Evolutionary conservation across 495 filamentous ascomycete genomes (phyloP).

Genomic region (Extremus antarcticus): DNA sequence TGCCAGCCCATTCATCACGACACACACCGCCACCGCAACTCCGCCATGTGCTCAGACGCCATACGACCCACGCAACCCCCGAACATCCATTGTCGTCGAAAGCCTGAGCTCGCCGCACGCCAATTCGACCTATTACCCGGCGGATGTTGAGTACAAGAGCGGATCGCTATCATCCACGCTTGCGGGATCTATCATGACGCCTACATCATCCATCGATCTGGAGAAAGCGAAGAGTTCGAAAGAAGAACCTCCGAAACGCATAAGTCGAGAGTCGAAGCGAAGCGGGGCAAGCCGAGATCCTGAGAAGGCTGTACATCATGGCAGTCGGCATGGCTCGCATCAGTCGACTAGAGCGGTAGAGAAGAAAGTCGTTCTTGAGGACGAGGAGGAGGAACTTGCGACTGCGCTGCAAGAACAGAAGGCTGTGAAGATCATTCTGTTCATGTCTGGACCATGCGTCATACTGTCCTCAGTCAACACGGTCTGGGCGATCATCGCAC

Average conservation of each 20-base stretch:
- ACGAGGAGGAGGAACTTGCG: conserved; percentile 10
- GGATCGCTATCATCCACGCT: conserved; percentile 5
- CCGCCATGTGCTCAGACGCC: neutral
- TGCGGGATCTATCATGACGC: conserved; percentile 1
- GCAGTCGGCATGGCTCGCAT: neutral
- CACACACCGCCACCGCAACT: neutral
- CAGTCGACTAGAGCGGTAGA: neutral
- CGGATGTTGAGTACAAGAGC: neutral
- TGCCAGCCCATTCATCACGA: neutral
- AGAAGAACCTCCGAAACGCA: neutral
- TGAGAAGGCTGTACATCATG: conserved; percentile 2
- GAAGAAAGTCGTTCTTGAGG: neutral
- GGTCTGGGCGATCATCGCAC: conserved; percentile 25
- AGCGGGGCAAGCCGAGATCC: conserved; percentile 4
- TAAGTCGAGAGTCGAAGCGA: neutral
- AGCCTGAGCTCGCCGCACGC: neutral
- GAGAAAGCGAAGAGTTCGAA: conserved; percentile 6
- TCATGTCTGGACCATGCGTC: conserved; percentile 26
- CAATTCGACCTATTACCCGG: neutral
- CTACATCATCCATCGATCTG: conserved; percentile 11
- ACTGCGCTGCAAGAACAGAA: neutral
- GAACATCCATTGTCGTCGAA: neutral
- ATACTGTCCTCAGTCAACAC: conserved; percentile 24
- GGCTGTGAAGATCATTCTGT: conserved; percentile 18
- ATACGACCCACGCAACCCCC: neutral